These are phyloP conservation scores for Lizonia empirigonia DNA, from an alignment of 2,329 filamentous ascomycete genomes.

Conservation along the genomic window DNA sequence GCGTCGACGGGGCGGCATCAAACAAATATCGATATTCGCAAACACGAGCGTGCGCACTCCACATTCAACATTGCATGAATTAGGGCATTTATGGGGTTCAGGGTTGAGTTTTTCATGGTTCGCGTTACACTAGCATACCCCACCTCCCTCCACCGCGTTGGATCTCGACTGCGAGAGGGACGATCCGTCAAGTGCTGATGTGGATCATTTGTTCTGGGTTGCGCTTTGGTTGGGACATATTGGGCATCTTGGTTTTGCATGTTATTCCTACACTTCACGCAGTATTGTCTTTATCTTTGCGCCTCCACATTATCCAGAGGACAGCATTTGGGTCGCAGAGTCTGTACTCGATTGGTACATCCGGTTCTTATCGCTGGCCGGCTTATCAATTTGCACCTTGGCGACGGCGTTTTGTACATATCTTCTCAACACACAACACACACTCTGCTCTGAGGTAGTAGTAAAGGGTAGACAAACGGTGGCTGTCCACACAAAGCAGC, in stretches of 20 bases:
- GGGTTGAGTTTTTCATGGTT: constrained; percentile 16
- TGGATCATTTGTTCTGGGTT: constrained; percentile 33
- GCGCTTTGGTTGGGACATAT: constrained; percentile 1
- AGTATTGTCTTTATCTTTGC: constrained; percentile 19
- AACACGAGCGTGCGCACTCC: background rate
- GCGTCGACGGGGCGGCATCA: background rate
- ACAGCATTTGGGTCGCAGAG: constrained; percentile 1
- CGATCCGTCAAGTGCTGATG: constrained; percentile 51
- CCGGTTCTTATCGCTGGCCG: background rate
- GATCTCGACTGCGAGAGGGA: constrained; percentile 29
- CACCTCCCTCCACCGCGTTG: constrained; percentile 24
- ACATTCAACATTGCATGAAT: constrained; percentile 16
- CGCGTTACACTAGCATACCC: constrained; percentile 30
- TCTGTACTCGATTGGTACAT: background rate
- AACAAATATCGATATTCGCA: constrained; percentile 1
- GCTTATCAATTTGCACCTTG: background rate
- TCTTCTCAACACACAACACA: constrained; percentile 3
- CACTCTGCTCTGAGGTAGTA: constrained; percentile 4
- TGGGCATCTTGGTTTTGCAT: constrained; percentile 21
- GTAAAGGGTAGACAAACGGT: constrained; percentile 1
- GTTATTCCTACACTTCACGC: constrained; percentile 30
- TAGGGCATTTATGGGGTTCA: constrained; percentile 3
- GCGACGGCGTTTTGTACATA: constrained; percentile 10
- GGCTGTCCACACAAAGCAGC: background rate
- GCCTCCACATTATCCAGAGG: constrained; percentile 4